Conservation (phyloP, 805 yeast species). For the Metschnikowia santaceciliae region DNA sequence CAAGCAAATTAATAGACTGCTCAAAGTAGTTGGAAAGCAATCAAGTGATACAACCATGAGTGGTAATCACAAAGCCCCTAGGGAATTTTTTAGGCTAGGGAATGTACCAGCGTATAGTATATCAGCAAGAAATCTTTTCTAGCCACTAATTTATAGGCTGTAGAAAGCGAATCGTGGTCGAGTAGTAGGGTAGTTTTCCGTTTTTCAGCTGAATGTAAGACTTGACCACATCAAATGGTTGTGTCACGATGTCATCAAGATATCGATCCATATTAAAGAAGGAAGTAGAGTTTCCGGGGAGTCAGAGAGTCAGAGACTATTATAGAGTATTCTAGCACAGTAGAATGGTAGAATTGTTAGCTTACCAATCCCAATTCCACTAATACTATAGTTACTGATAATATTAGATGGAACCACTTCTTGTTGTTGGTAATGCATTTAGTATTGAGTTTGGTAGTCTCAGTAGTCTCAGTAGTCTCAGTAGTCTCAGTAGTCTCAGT, state of each 20-base stretch:
- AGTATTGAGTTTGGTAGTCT: too few relatives aligned
- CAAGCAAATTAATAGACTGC: conserved; percentile 15
- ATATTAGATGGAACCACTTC: too few relatives aligned
- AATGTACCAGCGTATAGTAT: conserved; percentile 33
- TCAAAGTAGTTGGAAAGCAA: conserved; percentile 59
- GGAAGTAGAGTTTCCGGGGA: too few relatives aligned
- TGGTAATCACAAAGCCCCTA: conserved; percentile 56
- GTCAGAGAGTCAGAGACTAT: too few relatives aligned
- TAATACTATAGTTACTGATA: too few relatives aligned
- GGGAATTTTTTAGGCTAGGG: conserved; percentile 52
- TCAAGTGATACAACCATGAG: conserved; percentile 68
- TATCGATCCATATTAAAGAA: too few relatives aligned
- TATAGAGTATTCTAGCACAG: too few relatives aligned
- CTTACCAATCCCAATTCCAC: too few relatives aligned
- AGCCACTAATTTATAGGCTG: conserved; percentile 23
- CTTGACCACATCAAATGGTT: conserved; percentile 85
- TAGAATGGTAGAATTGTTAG: too few relatives aligned
- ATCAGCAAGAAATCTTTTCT: conserved; percentile 27
- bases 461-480: too few relatives aligned
- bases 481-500: too few relatives aligned
- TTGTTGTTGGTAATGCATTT: too few relatives aligned
- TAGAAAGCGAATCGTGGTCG: conserved; percentile 55
- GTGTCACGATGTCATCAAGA: conserved; percentile 42
- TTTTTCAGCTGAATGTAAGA: conserved; percentile 80
- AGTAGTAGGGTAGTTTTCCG: conserved; percentile 37